phyloP scores from a whole-genome alignment of 345 rosid genomes.

The Gossypium anomalum region DNA sequence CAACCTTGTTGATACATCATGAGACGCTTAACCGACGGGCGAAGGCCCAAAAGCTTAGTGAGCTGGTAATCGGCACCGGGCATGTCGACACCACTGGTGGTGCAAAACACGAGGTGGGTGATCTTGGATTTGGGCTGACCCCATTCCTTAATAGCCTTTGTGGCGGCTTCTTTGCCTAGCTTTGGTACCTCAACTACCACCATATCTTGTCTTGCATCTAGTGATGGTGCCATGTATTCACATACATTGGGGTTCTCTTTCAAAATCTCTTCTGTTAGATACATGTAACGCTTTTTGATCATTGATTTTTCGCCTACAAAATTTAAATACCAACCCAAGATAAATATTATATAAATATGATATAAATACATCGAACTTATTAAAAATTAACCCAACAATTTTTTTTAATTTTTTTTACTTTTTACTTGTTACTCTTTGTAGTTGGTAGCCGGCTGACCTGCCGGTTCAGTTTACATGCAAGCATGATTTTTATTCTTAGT shows the following conservation, averaged over 20 bases:
- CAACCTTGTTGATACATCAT: slow-evolving; percentile 39
- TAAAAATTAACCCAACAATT: too few species aligned
- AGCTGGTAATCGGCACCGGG: slow-evolving; percentile 42
- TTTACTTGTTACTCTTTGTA: too few species aligned
- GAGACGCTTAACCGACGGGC: slow-evolving; percentile 29
- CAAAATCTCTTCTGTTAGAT: slow-evolving; percentile 26
- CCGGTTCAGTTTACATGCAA: too few species aligned
- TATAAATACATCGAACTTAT: too few species aligned
- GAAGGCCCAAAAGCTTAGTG: slow-evolving; percentile 33
- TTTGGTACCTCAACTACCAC: slow-evolving; percentile 20
- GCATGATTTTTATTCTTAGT: too few species aligned
- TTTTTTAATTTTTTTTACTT: too few species aligned
- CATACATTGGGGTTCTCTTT: slow-evolving; percentile 18
- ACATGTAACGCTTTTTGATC: slow-evolving; percentile 29
- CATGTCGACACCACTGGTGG: slow-evolving; percentile 31
- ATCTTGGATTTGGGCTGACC: slow-evolving; percentile 36
- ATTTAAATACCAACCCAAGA: neutral
- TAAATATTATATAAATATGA: too few species aligned
- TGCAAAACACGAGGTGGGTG: slow-evolving; percentile 36
- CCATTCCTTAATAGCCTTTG: slow-evolving; percentile 24
- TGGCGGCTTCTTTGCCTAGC: slow-evolving; percentile 37
- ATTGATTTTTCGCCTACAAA: slow-evolving; percentile 30
- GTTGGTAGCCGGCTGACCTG: too few species aligned
- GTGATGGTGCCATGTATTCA: slow-evolving; percentile 26
- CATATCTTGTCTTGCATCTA: slow-evolving; percentile 30